A percentile compares a stretch with the other conserved stretches of the same genome.
These are phyloP conservation scores for Venturia oleaginea DNA, from an alignment of 2,329 filamentous ascomycete genomes.

Conservation along the genomic window DNA sequence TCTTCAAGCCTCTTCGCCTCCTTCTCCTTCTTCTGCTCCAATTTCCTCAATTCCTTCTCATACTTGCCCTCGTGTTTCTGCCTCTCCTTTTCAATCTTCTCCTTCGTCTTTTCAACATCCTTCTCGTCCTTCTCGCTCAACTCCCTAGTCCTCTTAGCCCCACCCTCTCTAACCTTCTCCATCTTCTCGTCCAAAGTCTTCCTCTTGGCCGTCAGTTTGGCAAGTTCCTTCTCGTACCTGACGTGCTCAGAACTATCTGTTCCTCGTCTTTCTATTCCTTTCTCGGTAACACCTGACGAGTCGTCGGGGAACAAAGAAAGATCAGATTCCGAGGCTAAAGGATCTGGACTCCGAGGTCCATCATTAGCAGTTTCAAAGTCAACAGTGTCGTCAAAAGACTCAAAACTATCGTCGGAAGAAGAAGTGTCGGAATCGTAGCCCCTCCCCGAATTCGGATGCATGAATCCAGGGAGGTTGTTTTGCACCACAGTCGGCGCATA, in stretches of 20 bases:
- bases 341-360: conserved; percentile 21
- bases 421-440: conserved; percentile 19
- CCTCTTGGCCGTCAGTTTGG: conserved; percentile 52
- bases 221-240: conserved; percentile 42
- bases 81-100: conserved; percentile 54
- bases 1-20: conserved; percentile 50
- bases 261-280: conserved; percentile 19
- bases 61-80: conserved; percentile 60
- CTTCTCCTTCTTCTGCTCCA: conserved; percentile 53
- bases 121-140: conserved; percentile 32
- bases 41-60: conserved; percentile 52
- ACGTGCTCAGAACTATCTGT: not conserved
- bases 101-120: conserved; percentile 51
- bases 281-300: not conserved
- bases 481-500: conserved; percentile 23
- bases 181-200: conserved; percentile 56
- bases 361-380: conserved; percentile 29
- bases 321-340: conserved; percentile 16
- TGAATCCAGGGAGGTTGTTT: conserved; percentile 13
- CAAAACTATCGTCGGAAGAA: conserved; percentile 16
- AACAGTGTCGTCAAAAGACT: conserved; percentile 35
- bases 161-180: conserved; percentile 45
- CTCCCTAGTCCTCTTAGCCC: conserved; percentile 27
- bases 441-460: conserved; percentile 4
- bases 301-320: not conserved